Conservation (phyloP, 352 stramenopile species). For the Thalassiosira livingstoniorum region DNA sequence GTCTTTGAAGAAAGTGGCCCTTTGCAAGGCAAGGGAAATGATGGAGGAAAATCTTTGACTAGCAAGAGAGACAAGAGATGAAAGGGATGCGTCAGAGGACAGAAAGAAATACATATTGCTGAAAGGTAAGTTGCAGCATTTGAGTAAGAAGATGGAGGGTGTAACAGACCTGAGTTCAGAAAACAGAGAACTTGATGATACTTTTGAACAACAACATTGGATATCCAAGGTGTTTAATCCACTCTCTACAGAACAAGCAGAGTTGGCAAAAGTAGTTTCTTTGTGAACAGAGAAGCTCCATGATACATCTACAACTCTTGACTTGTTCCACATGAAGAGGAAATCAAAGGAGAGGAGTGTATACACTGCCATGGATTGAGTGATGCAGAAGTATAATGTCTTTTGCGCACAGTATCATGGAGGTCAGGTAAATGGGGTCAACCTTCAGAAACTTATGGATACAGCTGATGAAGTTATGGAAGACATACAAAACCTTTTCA, state of each 20-base stretch:
- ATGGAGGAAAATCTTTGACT: too few species aligned
- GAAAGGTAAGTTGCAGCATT: background rate
- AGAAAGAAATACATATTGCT: background rate
- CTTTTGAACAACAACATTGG: background rate
- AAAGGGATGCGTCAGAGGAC: background rate
- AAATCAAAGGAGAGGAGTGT: background rate
- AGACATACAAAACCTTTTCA: background rate
- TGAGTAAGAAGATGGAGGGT: background rate
- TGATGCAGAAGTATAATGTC: background rate
- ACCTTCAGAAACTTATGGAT: conserved; percentile 10
- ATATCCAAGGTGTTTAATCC: background rate
- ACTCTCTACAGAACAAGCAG: background rate
- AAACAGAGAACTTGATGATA: background rate
- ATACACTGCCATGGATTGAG: conserved; percentile 5
- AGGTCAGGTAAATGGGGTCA: conserved; percentile 8
- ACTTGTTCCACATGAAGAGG: background rate
- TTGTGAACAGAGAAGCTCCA: background rate
- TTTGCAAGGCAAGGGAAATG: too few species aligned
- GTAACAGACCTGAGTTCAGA: background rate
- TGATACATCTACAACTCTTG: background rate
- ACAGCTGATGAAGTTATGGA: conserved; percentile 6
- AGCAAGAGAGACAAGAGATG: background rate
- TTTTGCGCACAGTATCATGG: conserved; percentile 10
- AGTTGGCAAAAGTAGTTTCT: background rate
- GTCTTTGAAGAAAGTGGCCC: too few species aligned